Percentiles rank a stretch among this genome's conserved stretches.
Evolutionary conservation across 2,329 filamentous ascomycete species (phyloP).

Genomic region (Calonectria pauciramosa): DNA sequence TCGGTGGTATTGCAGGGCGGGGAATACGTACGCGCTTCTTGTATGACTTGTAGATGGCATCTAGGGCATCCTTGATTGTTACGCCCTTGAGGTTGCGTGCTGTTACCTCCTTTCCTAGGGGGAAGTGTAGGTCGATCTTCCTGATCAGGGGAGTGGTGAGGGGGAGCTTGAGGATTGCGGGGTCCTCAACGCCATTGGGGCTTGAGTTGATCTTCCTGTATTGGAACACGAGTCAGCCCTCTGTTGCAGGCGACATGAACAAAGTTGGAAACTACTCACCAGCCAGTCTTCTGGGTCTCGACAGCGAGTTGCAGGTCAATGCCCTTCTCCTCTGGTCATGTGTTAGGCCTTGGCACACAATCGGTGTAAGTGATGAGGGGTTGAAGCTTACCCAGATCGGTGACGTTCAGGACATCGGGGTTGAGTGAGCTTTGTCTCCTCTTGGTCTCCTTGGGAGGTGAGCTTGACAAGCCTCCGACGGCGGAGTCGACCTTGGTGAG

Average conservation of each 20-base stretch:
- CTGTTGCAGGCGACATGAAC: neutral
- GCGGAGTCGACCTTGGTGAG: constrained; percentile 94
- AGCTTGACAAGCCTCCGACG: constrained; percentile 81
- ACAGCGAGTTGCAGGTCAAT: constrained; percentile 80
- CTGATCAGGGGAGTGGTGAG: constrained; percentile 88
- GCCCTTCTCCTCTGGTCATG: constrained; percentile 75
- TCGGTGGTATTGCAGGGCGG: constrained; percentile 8
- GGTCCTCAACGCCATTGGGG: constrained; percentile 82
- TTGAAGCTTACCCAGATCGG: constrained; percentile 79
- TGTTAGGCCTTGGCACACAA: constrained; percentile 32
- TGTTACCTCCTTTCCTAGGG: constrained; percentile 86
- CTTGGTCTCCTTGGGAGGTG: constrained; percentile 71
- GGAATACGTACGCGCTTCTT: constrained; percentile 86
- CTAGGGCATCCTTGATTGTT: constrained; percentile 96
- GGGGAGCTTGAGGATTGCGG: constrained; percentile 83
- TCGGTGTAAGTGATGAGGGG: constrained; percentile 25
- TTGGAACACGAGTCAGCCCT: constrained; percentile 26
- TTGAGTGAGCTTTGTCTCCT: constrained; percentile 80
- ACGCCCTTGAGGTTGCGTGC: constrained; percentile 94
- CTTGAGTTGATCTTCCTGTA: constrained; percentile 94
- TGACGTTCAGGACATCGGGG: constrained; percentile 80
- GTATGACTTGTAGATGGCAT: constrained; percentile 95
- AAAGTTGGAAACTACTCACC: constrained; percentile 68
- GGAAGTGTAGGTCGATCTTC: constrained; percentile 95
- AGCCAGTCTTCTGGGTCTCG: constrained; percentile 90